phyloP scores from a whole-genome alignment of 208 protist species.

The Wallacemonas sp. region DNA sequence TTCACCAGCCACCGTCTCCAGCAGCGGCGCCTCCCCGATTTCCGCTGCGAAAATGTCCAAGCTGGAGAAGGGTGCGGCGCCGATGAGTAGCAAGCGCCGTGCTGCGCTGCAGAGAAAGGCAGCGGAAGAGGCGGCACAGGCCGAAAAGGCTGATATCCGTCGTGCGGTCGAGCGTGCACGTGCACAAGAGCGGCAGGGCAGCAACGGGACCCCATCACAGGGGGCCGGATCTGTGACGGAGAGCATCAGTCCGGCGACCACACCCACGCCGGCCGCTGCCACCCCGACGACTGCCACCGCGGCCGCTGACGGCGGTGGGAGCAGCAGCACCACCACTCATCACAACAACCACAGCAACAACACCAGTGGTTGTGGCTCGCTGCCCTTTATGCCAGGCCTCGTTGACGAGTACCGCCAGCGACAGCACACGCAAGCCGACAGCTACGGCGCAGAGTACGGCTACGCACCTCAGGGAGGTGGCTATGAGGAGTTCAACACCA shows the following conservation, averaged over 20 bases:
- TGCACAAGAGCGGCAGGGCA: conserved; percentile 2
- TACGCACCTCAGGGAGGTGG: too few species aligned
- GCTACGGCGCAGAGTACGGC: not conserved
- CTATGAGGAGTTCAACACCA: too few species aligned
- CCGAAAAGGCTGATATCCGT: conserved; percentile 1
- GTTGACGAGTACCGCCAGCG: conserved; percentile 3
- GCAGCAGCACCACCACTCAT: not conserved
- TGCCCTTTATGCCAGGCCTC: not conserved
- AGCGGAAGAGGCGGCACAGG: conserved; percentile 10
- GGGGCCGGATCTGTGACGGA: not conserved
- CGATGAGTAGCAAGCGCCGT: conserved; percentile 7
- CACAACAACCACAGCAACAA: not conserved
- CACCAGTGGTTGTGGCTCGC: not conserved
- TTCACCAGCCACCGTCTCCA: not conserved
- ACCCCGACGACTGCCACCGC: not conserved
- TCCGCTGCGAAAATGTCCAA: not conserved
- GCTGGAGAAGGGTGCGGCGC: conserved; percentile 8
- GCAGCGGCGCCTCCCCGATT: not conserved
- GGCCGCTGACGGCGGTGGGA: not conserved
- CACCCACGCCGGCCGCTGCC: not conserved
- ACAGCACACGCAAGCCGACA: not conserved
- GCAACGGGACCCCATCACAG: not conserved
- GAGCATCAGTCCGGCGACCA: not conserved
- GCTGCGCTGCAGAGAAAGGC: not conserved
- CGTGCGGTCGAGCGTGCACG: conserved; percentile 3